Base-by-base conservation (phyloP, 2,329 filamentous ascomycete genomes). In the Polychaeton citri region DNA sequence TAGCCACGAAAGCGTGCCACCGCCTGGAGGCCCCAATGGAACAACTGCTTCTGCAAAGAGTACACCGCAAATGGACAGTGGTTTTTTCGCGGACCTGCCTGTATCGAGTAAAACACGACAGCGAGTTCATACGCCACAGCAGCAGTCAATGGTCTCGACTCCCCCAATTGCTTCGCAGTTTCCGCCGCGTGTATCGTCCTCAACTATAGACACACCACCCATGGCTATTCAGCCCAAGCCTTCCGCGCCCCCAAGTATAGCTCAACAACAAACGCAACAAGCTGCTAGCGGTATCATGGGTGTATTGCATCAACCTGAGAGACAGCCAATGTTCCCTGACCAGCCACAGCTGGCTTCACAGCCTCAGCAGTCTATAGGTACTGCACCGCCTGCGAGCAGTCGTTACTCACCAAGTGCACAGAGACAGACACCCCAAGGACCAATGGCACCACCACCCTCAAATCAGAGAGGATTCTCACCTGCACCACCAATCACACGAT, bases 51-150 rank as follows among this genome's bases (percentile, higher is more conserved):
- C 44, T 20, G 41, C 45, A 7, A 43, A 44, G 30, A 21, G 39
- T 7, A 51, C 48, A 13, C 45, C 51, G 4, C 49, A 47, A 33
- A 44, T 36, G 42, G 56, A 53, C 3, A 57, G 45, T 37, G 62
- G 62, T 8, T 68, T 69, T 48, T 69, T 69, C 37, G 65, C 57
- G 15, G 66, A 69, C 39, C 49, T 69, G 4, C 65, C 65, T 15
- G 45, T 66, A 8, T 53, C 56, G 0, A 47, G 57, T 0, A 66
- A 65, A 41, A 56, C 62, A 12, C 57, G 55, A 19, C 40, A 44
- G 15, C 47, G 51, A 20, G 49, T 44, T 8, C 53, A 53, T 33
- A 48, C 50, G 2, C 50, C 50, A 31, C 33, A 17, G 7, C 15
- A 17, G 21, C 28, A 5, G 19, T 5, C 4, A 33, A 38, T 17